Evolutionary conservation across 768 basidiomycete genomes (phyloP), one percentile per base, ranked within the genome.

Genomic region (Dictyophora rubrovolvata): DNA sequence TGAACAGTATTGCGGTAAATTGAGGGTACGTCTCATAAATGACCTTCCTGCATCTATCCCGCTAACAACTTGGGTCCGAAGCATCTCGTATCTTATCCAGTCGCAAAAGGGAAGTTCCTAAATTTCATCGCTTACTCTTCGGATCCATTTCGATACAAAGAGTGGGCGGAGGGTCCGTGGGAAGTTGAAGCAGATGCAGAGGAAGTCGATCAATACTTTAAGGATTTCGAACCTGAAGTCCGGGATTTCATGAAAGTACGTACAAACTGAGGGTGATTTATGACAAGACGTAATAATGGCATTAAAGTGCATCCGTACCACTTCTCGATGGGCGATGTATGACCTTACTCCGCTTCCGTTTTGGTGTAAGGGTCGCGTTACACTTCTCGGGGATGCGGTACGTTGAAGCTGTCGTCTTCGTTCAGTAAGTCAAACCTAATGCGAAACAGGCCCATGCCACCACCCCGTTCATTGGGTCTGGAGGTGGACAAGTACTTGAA

Each of bases 241-340:
- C 77, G 79, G 63, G 73, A 74, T 0, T 66, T 88, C 0, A 64
- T 87, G 17, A 70, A 80, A 69, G 86, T 83, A 55, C 61, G 72
- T 68, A 20, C 20, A 11, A 6, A 2, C n/a, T n/a, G n/a, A n/a
- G n/a, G n/a, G n/a, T n/a, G n/a, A n/a, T n/a, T n/a, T n/a, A n/a
- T n/a, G n/a, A n/a, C 35, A 36, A 12, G 1, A 28, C 4, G 21
- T 47, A 33, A 20, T 21, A 21, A 14, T 22, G 35, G 14, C 33
- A 62, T 18, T 51, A 22, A 54, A 86, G 84, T 81, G 80, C 62
- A 72, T 80, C 20, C 77, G 80, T 3, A 74, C 71, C 50, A 74
- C 80, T 1, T 69, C 75, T 21, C 71, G 79, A 37, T 88, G 87
- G 87, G 83, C 82, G 0, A 77, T 89, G 33, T 81, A 86, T 65